Evolutionary conservation across 371 early-diverging fungal genomes (phyloP).

Genomic region (Fennellomyces sp.): DNA sequence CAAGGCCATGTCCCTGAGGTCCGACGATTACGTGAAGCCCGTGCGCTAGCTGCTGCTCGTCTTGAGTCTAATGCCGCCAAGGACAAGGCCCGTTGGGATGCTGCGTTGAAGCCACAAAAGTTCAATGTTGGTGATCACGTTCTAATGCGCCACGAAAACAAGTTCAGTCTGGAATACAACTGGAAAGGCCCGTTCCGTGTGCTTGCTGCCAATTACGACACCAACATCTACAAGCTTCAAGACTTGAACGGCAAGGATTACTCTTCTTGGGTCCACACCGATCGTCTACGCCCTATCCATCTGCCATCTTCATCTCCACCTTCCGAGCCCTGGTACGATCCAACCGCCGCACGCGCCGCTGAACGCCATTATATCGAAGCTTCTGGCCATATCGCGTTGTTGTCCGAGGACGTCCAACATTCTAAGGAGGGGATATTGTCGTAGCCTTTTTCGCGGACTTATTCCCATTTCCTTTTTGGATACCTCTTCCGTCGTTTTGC

Average conservation of each 20-base stretch:
- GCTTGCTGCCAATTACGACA: background rate
- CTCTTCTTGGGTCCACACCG: background rate
- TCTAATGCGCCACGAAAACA: conserved; percentile 2
- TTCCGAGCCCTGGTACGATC: background rate
- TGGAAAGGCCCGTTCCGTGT: conserved; percentile 8
- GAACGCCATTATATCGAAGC: background rate
- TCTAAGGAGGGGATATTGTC: conserved; percentile 13
- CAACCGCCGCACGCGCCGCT: background rate
- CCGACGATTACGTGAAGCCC: no score
- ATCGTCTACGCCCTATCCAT: background rate
- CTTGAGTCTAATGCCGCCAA: conserved; percentile 1
- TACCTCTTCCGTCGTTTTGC: no score
- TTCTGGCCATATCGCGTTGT: background rate
- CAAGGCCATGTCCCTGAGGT: conserved; percentile 1
- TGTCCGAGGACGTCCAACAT: conserved; percentile 16
- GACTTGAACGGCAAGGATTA: background rate
- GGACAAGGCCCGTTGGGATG: conserved; percentile 27
- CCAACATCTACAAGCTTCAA: conserved; percentile 5
- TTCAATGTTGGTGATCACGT: no score
- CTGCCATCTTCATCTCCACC: no score
- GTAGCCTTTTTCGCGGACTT: no score
- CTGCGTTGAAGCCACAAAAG: background rate
- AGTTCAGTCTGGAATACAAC: conserved; percentile 3
- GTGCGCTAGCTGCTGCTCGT: no score
- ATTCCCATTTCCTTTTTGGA: no score